Percentiles rank a stretch among this genome's conserved stretches.
phyloP scores from a whole-genome alignment of 352 stramenopile species.

The Pythium rhizo-oryzae region DNA sequence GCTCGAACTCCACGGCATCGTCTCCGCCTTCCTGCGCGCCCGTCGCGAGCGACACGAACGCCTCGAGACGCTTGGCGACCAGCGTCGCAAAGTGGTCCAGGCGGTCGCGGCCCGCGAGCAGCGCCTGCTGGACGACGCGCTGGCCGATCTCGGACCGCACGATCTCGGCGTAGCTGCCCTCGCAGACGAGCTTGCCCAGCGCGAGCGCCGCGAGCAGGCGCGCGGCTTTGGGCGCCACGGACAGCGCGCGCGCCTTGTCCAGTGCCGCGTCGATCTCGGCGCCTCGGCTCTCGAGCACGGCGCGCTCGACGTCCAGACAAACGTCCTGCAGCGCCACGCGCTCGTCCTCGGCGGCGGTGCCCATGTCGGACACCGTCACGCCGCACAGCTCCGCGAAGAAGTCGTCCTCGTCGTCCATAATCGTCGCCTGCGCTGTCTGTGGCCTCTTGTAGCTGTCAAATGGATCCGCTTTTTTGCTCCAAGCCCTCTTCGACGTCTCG shows the following conservation, averaged over 20 bases:
- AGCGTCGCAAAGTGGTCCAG: conserved; percentile 50
- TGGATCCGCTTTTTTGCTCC: too few relatives aligned
- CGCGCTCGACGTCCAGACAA: conserved; percentile 53
- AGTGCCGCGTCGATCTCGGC: conserved; percentile 34
- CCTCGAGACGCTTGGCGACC: conserved; percentile 46
- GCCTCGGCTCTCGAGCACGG: conserved; percentile 56
- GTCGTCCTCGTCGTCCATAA: conserved; percentile 55
- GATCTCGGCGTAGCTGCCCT: conserved; percentile 63
- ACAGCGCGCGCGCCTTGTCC: neutral
- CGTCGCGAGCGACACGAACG: conserved; percentile 31
- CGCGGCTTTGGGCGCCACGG: neutral
- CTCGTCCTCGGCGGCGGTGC: conserved; percentile 38
- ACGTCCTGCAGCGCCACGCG: conserved; percentile 39
- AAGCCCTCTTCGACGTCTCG: too few relatives aligned
- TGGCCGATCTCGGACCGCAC: conserved; percentile 45
- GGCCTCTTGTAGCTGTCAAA: too few relatives aligned
- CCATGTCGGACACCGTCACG: conserved; percentile 49
- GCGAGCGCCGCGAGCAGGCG: conserved; percentile 32
- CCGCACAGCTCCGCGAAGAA: conserved; percentile 65
- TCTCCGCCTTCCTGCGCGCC: conserved; percentile 13
- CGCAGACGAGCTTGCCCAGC: conserved; percentile 60
- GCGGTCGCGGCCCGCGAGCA: conserved; percentile 23
- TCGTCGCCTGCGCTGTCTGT: conserved; percentile 5
- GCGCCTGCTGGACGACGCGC: conserved; percentile 32
- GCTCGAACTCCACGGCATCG: conserved; percentile 21